Percentiles rank a stretch among this genome's conserved stretches.
Evolutionary conservation across 2,329 filamentous ascomycete species (phyloP).

Genomic region (Cordyceps farinosa): DNA sequence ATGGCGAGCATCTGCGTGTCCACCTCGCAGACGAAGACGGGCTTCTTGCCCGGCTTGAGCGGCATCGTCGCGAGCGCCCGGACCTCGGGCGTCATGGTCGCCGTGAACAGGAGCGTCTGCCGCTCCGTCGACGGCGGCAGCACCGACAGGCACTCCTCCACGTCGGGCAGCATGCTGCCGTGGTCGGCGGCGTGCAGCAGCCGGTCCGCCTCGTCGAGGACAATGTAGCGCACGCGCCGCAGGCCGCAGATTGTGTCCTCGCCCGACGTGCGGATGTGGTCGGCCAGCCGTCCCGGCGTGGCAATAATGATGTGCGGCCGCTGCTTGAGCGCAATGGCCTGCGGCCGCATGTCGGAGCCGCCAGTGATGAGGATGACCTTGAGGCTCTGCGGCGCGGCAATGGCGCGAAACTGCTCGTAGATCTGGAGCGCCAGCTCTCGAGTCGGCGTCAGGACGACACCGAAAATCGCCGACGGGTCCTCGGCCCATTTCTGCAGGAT

Average conservation of each 20-base stretch:
- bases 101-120: slow-evolving; percentile 95
- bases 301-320: slow-evolving; percentile 91
- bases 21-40: slow-evolving; percentile 86
- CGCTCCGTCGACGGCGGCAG: slow-evolving; percentile 73
- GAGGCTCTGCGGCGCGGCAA: slow-evolving; percentile 81
- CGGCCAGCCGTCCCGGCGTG: slow-evolving; percentile 86
- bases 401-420: slow-evolving; percentile 91
- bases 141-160: slow-evolving; percentile 80
- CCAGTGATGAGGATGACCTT: slow-evolving; percentile 89
- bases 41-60: slow-evolving; percentile 62
- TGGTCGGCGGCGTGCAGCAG: slow-evolving; percentile 68
- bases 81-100: slow-evolving; percentile 90
- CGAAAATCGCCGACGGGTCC: slow-evolving; percentile 89
- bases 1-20: slow-evolving; percentile 73
- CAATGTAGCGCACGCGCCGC: slow-evolving; percentile 74
- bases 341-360: slow-evolving; percentile 85
- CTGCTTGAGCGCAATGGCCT: slow-evolving; percentile 78
- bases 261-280: slow-evolving; percentile 88
- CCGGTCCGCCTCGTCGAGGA: slow-evolving; percentile 93
- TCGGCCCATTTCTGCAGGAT: slow-evolving; percentile 92
- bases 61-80: slow-evolving; percentile 78
- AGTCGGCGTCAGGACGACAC: slow-evolving; percentile 82
- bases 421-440: slow-evolving; percentile 93
- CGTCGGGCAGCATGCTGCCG: slow-evolving; percentile 90
- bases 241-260: slow-evolving; percentile 85